These are phyloP conservation scores for Pleurotus tuoliensis DNA, from an alignment of 768 basidiomycete species.

Conservation along the genomic window DNA sequence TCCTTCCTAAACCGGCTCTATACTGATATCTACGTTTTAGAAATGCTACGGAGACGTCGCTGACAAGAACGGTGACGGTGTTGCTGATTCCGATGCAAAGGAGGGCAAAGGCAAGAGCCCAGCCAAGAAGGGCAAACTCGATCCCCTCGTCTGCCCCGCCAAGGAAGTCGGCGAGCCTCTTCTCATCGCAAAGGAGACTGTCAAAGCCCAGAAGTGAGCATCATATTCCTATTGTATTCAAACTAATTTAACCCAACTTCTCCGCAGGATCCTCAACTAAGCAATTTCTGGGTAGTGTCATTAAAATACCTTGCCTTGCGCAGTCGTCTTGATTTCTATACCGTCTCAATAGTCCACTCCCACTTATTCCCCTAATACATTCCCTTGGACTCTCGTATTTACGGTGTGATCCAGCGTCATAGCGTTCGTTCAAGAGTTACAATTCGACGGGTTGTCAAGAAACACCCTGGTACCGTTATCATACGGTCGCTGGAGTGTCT, in stretches of 20 bases:
- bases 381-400: background rate
- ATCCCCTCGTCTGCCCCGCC: conserved; percentile 3
- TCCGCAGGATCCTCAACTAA: conserved; percentile 7
- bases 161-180: conserved; percentile 2
- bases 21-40: background rate
- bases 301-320: background rate
- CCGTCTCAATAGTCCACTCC: background rate
- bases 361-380: background rate
- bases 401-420: background rate
- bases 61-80: background rate
- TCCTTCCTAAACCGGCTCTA: too few species aligned
- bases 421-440: background rate
- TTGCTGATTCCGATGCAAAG: background rate
- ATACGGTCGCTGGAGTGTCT: background rate
- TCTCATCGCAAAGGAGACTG: conserved; percentile 1
- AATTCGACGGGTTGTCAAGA: background rate
- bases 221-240: background rate
- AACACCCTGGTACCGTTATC: background rate
- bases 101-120: background rate
- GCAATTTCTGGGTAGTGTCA: background rate
- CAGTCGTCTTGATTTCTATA: background rate
- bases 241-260: background rate
- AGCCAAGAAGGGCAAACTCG: background rate
- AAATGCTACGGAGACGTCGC: background rate
- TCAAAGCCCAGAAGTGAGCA: conserved; percentile 4